A percentile compares a stretch with the other conserved stretches of the same genome.
These are phyloP conservation scores for Noccaea caerulescens DNA, from an alignment of 345 rosid genomes.

Conservation along the genomic window DNA sequence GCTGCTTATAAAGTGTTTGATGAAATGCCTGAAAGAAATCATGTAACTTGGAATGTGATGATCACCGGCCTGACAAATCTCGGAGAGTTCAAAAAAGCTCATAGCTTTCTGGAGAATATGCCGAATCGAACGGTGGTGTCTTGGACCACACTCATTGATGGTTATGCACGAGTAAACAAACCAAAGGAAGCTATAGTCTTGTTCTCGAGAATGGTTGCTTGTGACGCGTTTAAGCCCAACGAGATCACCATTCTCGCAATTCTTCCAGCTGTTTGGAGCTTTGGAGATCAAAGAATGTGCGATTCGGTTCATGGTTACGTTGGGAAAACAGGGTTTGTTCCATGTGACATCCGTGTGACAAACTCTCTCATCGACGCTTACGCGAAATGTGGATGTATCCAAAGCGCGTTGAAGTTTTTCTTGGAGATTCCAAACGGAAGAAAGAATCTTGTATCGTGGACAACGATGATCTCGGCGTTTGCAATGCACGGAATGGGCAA, in stretches of 20 bases:
- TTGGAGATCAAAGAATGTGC: slow-evolving; percentile 56
- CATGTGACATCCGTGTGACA: slow-evolving; percentile 59
- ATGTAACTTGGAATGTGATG: slow-evolving; percentile 82
- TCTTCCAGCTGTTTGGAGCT: slow-evolving; percentile 63
- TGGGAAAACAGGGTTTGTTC: slow-evolving; percentile 59
- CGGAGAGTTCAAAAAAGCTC: slow-evolving; percentile 65
- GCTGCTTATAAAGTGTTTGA: slow-evolving; percentile 63
- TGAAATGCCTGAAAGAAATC: slow-evolving; percentile 67
- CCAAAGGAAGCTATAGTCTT: slow-evolving; percentile 59
- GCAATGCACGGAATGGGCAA: slow-evolving; percentile 85
- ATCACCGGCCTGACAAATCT: slow-evolving; percentile 67
- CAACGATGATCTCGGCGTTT: slow-evolving; percentile 77
- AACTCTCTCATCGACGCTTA: slow-evolving; percentile 73
- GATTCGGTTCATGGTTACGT: slow-evolving; percentile 64
- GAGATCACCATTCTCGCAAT: slow-evolving; percentile 72
- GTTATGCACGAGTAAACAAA: slow-evolving; percentile 58
- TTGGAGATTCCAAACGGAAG: slow-evolving; percentile 48
- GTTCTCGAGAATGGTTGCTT: slow-evolving; percentile 67
- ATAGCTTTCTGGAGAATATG: slow-evolving; percentile 65
- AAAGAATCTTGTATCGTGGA: slow-evolving; percentile 79
- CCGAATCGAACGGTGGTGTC: slow-evolving; percentile 66
- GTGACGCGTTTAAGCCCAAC: slow-evolving; percentile 55
- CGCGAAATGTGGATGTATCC: slow-evolving; percentile 78
- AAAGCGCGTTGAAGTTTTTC: slow-evolving; percentile 61
- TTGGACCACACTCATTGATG: slow-evolving; percentile 86